These are phyloP conservation scores for Tympanopsis confertula DNA, from an alignment of 2,329 filamentous ascomycete species.

Conservation along the genomic window DNA sequence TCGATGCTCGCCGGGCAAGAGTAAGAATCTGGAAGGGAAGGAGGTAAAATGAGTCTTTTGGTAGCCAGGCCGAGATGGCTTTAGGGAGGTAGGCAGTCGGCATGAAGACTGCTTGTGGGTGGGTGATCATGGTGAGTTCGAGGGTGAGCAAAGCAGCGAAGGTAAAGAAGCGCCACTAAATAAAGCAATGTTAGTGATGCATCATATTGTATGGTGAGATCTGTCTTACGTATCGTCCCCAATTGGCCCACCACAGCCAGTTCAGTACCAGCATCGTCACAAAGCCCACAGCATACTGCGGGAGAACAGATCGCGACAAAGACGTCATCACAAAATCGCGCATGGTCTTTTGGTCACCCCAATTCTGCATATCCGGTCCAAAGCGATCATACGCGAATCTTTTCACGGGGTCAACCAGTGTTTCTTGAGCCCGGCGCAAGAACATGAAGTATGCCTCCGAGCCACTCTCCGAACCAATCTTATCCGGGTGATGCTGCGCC, in stretches of 20 bases:
- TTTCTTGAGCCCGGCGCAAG: constrained; percentile 74
- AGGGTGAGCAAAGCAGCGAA: constrained; percentile 40
- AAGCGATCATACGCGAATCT: constrained; percentile 86
- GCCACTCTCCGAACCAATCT: constrained; percentile 36
- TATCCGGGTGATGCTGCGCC: constrained; percentile 73
- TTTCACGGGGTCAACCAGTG: constrained; percentile 61
- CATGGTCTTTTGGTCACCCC: constrained; percentile 38
- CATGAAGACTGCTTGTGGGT: constrained; percentile 27
- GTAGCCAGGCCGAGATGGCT: not conserved
- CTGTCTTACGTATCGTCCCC: constrained; percentile 29
- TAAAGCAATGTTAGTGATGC: constrained; percentile 6
- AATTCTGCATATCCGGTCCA: constrained; percentile 58
- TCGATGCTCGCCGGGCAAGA: not conserved
- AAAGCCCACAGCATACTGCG: constrained; percentile 24
- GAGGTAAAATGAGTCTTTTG: constrained; percentile 5
- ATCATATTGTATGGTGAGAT: constrained; percentile 3
- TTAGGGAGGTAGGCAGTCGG: not conserved
- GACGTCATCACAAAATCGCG: too few relatives aligned
- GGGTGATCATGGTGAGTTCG: constrained; percentile 44
- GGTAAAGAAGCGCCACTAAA: constrained; percentile 33
- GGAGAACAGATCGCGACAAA: constrained; percentile 17
- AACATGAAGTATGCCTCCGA: constrained; percentile 62
- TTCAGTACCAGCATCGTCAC: constrained; percentile 20
- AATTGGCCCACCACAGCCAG: constrained; percentile 24
- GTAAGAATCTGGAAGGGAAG: not conserved